Conservation (phyloP, 805 yeast genomes). For the Wickerhamomyces subpelliculosus region DNA sequence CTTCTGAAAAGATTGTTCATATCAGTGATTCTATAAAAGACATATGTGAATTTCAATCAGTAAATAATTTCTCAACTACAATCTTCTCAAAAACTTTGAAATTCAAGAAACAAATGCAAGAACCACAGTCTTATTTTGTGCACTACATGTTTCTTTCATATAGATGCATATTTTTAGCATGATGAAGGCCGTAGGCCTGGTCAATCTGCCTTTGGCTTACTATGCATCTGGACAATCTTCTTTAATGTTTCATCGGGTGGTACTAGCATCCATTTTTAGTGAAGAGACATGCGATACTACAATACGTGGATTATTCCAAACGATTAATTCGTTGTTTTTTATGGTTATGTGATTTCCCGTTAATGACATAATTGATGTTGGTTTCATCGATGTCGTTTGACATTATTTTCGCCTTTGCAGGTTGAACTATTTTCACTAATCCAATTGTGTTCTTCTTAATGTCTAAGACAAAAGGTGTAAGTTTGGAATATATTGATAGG, state of each 20-base stretch:
- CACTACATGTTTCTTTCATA: conserved; percentile 39
- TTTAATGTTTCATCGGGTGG: conserved; percentile 41
- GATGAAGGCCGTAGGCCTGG: conserved; percentile 36
- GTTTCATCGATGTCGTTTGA: conserved; percentile 43
- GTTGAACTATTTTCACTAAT: conserved; percentile 19
- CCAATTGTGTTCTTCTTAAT: conserved; percentile 35
- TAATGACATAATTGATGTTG: conserved; percentile 38
- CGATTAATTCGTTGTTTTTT: conserved; percentile 38
- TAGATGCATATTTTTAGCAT: conserved; percentile 39
- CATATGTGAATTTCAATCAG: too few species aligned
- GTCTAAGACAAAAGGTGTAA: conserved; percentile 41
- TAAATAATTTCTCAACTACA: too few species aligned
- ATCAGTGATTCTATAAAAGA: too few species aligned
- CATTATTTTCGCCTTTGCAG: conserved; percentile 31
- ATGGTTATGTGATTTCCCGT: conserved; percentile 47
- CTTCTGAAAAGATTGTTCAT: too few species aligned
- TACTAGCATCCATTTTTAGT: conserved; percentile 39
- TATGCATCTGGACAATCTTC: conserved; percentile 35
- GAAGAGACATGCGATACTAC: conserved; percentile 40
- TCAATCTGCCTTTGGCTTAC: conserved; percentile 32
- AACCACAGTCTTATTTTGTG: conserved; percentile 30
- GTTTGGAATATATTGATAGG: conserved; percentile 38
- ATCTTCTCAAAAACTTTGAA: too few species aligned
- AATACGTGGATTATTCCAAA: conserved; percentile 35
- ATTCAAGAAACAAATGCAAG: conserved; percentile 46